Evolutionary conservation across 129 eudicot genomes (phyloP), one percentile per base, ranked within the genome.

Genomic region (Arctium minus): DNA sequence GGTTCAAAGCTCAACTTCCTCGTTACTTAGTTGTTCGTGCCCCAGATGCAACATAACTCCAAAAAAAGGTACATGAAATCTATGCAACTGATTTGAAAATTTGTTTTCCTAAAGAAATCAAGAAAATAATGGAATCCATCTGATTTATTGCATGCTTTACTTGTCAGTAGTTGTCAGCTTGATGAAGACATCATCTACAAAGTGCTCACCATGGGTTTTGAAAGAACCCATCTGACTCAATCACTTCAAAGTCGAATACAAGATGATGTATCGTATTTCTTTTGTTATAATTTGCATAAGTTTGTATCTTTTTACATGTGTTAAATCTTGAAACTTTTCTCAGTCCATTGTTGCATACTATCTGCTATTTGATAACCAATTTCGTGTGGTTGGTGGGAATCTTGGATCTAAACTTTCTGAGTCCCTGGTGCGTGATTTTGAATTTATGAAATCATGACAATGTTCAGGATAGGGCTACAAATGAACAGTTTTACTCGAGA

Each of bases 301-400:
- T 77, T 75, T 30, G 30, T 33, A 12, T 38, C 9, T 38, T 44
- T 15, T 74, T 38, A 33, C 60, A 75, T 27, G 70, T 73, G 42
- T 79, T 74, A 42, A 36, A 13, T 69, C 67, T 79, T 83, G 36
- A 35, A 44, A 33, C 29, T 39, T 2, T 79, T 65, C 37, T 75
- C 86, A 93, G 98, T 94, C 93, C 72, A 93, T 97, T 30, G 98
- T 91, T 79, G 94, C 98, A 70, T 93, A 93, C 65, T 91, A 91
- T 79, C 77, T 93, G 83, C 75, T 91, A 65, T 79, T 86, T 73
- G 98, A 93, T 87, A 91, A 86, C 86, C 92, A 91, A 32, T 86
- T 92, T 82, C 91, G 89, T 67, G 89, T 87, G 72, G 89, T 89
- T 76, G 90, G 82, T 81, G 97, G 97, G 74, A 91, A 93, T 82